Percentiles rank a stretch among this genome's conserved stretches.
Evolutionary conservation across 768 basidiomycete genomes (phyloP).

Genomic region (Rhodotorula diobovata): DNA sequence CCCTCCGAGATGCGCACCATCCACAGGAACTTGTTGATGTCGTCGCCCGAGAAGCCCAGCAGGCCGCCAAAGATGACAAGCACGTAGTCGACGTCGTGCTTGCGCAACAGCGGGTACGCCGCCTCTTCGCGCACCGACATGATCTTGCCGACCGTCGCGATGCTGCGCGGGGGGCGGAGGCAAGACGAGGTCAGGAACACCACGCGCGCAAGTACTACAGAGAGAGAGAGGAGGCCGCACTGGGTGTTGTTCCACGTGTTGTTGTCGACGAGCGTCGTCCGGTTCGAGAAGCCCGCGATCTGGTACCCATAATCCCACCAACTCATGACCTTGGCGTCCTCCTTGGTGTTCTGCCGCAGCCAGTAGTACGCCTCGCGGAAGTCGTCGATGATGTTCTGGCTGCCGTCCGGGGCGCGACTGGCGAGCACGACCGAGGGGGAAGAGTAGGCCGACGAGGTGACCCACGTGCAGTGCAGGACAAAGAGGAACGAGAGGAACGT

Average conservation of each 20-base stretch:
- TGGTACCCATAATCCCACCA: conserved; percentile 99
- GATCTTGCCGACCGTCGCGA: conserved; percentile 97
- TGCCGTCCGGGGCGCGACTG: conserved; percentile 71
- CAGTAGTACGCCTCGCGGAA: conserved; percentile 99
- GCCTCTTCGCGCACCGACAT: conserved; percentile 93
- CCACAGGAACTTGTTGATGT: conserved; percentile 97
- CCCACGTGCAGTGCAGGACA: conserved; percentile 95
- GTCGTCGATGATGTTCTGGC: conserved; percentile 92
- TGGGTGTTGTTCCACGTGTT: conserved; percentile 99
- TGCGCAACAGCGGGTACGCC: conserved; percentile 91
- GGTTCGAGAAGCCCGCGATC: conserved; percentile 97
- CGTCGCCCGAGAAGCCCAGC: conserved; percentile 94
- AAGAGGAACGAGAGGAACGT: conserved; percentile 78
- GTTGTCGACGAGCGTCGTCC: conserved; percentile 93
- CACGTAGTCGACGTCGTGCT: conserved; percentile 96
- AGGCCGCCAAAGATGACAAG: conserved; percentile 96
- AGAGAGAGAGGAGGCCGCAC: conserved; percentile 46
- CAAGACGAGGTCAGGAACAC: background rate
- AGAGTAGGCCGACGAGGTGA: conserved; percentile 88
- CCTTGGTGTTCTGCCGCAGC: conserved; percentile 88
- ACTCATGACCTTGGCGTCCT: conserved; percentile 90
- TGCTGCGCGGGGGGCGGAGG: conserved; percentile 46
- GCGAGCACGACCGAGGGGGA: conserved; percentile 95
- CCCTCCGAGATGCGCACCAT: conserved; percentile 48
- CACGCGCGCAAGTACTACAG: background rate